Evolutionary conservation across 1,284 basidiomycete genomes (phyloP), one percentile per base, ranked within the genome.

Genomic region (Cutaneotrichosporon dermatis): DNA sequence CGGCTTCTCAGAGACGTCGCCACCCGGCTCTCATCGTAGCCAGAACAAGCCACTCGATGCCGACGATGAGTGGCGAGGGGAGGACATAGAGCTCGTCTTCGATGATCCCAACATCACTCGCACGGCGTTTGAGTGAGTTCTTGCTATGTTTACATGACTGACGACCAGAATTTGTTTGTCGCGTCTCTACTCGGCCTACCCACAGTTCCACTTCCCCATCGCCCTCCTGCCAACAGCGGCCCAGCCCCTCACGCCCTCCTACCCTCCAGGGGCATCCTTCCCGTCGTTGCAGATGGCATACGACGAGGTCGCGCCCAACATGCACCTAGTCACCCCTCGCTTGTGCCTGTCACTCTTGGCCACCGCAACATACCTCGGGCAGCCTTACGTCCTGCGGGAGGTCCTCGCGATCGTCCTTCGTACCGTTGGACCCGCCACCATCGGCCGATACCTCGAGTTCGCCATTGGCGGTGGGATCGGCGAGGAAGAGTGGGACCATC

Each of bases 81-180:
- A 83, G 62, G 80, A 81, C 63, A 79, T 93, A 48, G 82, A 86
- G 63, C 80, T 94, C 43, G 81, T 82, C 41, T 89, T 94, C 62
- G 88, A 92, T 68, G 90, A 94, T 71, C 83, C 80, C 8, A 93
- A 93, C 71, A 92, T 93, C 71, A 91, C 89, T 7, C 82, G 90
- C 63, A 83, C 89, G 69, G 80, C 79, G 2, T 82, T 83, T 61
- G 81, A 82, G 81, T 81, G 67, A 69, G 80, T 78, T 6, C 2
- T 40, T 8, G 39, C 43, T 40, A 37, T n/a, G 36, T 45, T 10
- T n/a, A 1, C 11, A 11, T 25, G 5, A 33, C 61, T 60, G 37
- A 63, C 41, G n/a, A 10, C 67, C 25, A 92, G 90, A 77, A 81
- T 92, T 66, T 91, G 88, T 71, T 83, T 93, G 54, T 84, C 90